These are phyloP conservation scores for Daldinia caldariorum DNA, from an alignment of 495 filamentous ascomycete species.

Conservation along the genomic window DNA sequence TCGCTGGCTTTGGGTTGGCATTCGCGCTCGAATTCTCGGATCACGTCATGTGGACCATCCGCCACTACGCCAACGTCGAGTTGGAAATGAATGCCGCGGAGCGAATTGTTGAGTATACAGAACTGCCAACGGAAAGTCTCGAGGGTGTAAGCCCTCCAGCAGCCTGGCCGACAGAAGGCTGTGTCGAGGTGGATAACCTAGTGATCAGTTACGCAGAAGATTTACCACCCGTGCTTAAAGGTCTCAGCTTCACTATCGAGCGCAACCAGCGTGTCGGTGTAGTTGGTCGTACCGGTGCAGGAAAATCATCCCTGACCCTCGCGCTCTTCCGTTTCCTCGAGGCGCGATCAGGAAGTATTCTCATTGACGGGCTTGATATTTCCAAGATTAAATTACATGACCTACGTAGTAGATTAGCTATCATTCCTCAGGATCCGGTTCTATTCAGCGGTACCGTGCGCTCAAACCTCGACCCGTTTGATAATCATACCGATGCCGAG, in stretches of 20 bases:
- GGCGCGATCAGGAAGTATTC: conserved; percentile 73
- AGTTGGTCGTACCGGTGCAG: conserved; percentile 86
- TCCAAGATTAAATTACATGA: conserved; percentile 78
- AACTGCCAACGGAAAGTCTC: conserved; percentile 74
- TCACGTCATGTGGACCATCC: conserved; percentile 67
- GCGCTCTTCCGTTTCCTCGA: conserved; percentile 87
- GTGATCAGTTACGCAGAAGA: conserved; percentile 81
- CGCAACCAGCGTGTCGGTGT: conserved; percentile 82
- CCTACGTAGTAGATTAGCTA: conserved; percentile 77
- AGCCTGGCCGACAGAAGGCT: conserved; percentile 81
- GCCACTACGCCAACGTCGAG: conserved; percentile 72
- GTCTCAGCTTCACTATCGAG: conserved; percentile 74
- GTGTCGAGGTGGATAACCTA: conserved; percentile 76
- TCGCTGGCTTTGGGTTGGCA: conserved; percentile 80
- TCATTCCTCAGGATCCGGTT: conserved; percentile 88
- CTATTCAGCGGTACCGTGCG: conserved; percentile 88
- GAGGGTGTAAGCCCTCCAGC: conserved; percentile 71
- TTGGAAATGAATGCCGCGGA: conserved; percentile 88
- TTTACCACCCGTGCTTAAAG: conserved; percentile 78
- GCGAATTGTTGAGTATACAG: conserved; percentile 81
- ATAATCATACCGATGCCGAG: conserved; percentile 74
- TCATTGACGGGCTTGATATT: conserved; percentile 80
- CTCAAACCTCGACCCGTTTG: conserved; percentile 83
- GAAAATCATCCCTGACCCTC: conserved; percentile 85
- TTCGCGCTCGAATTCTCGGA: conserved; percentile 65